These are phyloP conservation scores for Boletus sp. DNA, from an alignment of 1,284 basidiomycete genomes.

Conservation along the genomic window DNA sequence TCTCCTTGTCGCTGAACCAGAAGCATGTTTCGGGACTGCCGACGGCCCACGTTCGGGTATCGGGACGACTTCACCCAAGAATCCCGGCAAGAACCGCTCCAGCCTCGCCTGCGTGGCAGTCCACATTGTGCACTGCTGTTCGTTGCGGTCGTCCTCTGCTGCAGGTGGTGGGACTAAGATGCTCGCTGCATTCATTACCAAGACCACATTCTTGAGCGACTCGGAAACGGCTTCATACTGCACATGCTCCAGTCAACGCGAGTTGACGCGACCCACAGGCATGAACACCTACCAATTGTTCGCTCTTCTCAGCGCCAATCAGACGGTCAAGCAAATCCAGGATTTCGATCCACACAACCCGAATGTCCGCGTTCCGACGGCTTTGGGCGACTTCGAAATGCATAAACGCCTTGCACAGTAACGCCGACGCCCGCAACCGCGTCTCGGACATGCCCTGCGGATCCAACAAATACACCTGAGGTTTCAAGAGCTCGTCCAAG, in stretches of 20 bases:
- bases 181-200: constrained; percentile 91
- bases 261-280: neutral
- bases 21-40: constrained; percentile 14
- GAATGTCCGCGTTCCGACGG: constrained; percentile 64
- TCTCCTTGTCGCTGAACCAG: constrained; percentile 9
- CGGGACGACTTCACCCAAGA: constrained; percentile 69
- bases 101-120: constrained; percentile 78
- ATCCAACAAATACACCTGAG: constrained; percentile 77
- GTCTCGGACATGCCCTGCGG: constrained; percentile 88
- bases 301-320: constrained; percentile 81
- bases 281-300: constrained; percentile 73
- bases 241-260: constrained; percentile 12
- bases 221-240: constrained; percentile 94
- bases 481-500: constrained; percentile 86
- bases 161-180: constrained; percentile 72
- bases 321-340: constrained; percentile 87
- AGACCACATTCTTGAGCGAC: constrained; percentile 92
- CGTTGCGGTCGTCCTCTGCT: constrained; percentile 50
- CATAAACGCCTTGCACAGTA: constrained; percentile 95
- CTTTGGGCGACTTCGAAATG: constrained; percentile 81
- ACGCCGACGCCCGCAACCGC: constrained; percentile 77
- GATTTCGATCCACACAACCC: constrained; percentile 86
- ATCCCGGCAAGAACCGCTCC: constrained; percentile 86
- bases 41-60: constrained; percentile 31
- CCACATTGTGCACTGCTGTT: constrained; percentile 78